Conservation (phyloP, 495 filamentous ascomycete genomes). For the Elaphomyces granulatus region DNA sequence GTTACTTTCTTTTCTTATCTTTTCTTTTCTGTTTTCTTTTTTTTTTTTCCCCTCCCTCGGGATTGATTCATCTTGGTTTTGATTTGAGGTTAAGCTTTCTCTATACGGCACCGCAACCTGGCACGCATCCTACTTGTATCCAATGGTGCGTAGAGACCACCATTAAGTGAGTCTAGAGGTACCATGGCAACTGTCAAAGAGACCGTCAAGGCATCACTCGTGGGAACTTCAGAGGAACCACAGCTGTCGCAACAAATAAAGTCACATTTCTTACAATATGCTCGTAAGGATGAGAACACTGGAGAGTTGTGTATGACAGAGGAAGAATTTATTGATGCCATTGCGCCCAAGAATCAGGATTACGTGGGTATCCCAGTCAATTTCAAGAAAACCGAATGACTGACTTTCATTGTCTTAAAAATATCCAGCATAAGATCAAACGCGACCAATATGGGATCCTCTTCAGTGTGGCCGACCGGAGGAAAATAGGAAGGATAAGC, state of each 20-base stretch:
- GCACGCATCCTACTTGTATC: too few relatives aligned
- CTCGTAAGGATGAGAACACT: slow-evolving; percentile 54
- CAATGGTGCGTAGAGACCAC: too few relatives aligned
- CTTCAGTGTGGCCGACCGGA: slow-evolving; percentile 76
- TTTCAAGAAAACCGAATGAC: too few relatives aligned
- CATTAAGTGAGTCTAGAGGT: too few relatives aligned
- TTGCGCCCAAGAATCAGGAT: slow-evolving; percentile 78
- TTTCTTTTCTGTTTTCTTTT: too few relatives aligned
- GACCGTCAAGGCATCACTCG: slow-evolving; percentile 60
- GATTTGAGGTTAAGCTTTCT: too few relatives aligned
- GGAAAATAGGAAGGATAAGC: slow-evolving; percentile 51
- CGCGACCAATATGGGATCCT: slow-evolving; percentile 88
- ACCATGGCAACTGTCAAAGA: slow-evolving; percentile 47
- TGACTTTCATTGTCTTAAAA: slow-evolving; percentile 4
- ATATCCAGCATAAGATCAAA: slow-evolving; percentile 80
- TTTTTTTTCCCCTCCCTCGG: too few relatives aligned
- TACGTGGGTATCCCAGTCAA: slow-evolving; percentile 55
- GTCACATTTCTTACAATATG: slow-evolving; percentile 61
- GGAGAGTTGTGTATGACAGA: slow-evolving; percentile 69
- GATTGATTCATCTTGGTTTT: too few relatives aligned
- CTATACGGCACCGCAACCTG: too few relatives aligned
- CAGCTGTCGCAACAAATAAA: slow-evolving; percentile 55
- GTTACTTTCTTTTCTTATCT: too few relatives aligned
- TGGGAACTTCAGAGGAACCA: slow-evolving; percentile 48
- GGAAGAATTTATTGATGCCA: slow-evolving; percentile 76